A percentile compares a stretch with the other conserved stretches of the same genome.
Evolutionary conservation across 164 flowering plant species (phyloP).

Genomic region (Vitis riparia): DNA sequence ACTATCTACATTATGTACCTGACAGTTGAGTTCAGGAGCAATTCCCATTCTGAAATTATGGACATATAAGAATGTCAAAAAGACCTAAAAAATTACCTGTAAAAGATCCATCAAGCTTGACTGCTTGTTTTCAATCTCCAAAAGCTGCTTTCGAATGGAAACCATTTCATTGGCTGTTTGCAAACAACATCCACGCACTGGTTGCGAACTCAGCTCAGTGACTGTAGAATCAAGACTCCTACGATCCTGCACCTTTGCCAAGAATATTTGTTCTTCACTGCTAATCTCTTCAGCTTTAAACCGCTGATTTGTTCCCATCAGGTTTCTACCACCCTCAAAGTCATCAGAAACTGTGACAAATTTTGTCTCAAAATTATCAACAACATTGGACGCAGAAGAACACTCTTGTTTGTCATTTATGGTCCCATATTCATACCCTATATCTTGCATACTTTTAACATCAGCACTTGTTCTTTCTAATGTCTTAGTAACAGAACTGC

Average conservation of each 20-base stretch:
- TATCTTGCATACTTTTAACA: constrained; percentile 30
- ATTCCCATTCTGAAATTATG: neutral
- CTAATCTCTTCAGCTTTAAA: constrained; percentile 42
- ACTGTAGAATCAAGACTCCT: constrained; percentile 76
- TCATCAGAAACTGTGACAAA: constrained; percentile 35
- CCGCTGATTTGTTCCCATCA: constrained; percentile 27
- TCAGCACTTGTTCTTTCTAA: constrained; percentile 37
- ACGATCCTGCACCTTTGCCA: constrained; percentile 43
- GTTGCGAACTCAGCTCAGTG: constrained; percentile 49
- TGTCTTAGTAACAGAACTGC: constrained; percentile 58
- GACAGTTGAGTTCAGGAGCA: neutral
- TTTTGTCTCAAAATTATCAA: constrained; percentile 47
- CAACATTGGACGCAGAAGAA: constrained; percentile 48
- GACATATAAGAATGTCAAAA: neutral
- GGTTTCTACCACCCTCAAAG: constrained; percentile 31
- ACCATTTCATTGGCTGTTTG: constrained; percentile 60
- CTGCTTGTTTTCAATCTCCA: constrained; percentile 78
- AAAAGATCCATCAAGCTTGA: constrained; percentile 68
- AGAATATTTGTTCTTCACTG: constrained; percentile 30
- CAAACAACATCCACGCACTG: constrained; percentile 44
- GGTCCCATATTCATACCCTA: constrained; percentile 40
- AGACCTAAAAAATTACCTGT: constrained; percentile 49
- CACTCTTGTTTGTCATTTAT: constrained; percentile 65
- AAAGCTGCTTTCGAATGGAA: constrained; percentile 63
- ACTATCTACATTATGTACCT: constrained; percentile 1